Conservation (phyloP, 768 basidiomycete species). For the Suillus plorans region DNA sequence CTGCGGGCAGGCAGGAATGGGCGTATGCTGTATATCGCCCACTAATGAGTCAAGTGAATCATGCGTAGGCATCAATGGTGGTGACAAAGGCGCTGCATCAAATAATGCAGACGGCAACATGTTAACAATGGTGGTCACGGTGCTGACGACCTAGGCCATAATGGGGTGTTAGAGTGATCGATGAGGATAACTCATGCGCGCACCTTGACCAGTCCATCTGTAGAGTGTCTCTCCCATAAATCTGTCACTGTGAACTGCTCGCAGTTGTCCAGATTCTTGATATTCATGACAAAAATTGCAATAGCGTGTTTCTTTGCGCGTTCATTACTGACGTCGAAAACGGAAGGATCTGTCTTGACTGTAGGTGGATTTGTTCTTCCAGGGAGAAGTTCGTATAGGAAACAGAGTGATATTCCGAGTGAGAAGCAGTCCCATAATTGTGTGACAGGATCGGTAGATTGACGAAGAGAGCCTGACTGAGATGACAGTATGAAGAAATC, state of each 20-base stretch:
- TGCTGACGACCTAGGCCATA: conserved; percentile 72
- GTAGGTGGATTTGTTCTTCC: conserved; percentile 23
- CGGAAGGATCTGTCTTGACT: conserved; percentile 64
- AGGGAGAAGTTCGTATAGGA: conserved; percentile 91
- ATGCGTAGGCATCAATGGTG: conserved; percentile 52
- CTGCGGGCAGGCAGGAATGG: conserved; percentile 52
- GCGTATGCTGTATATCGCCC: conserved; percentile 39
- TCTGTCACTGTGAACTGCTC: conserved; percentile 91
- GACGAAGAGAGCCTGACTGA: conserved; percentile 55
- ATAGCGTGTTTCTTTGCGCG: conserved; percentile 89
- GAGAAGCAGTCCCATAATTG: conserved; percentile 95
- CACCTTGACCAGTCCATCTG: conserved; percentile 94
- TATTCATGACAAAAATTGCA: conserved; percentile 87
- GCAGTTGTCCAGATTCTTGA: conserved; percentile 67
- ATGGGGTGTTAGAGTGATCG: conserved; percentile 5
- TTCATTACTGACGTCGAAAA: conserved; percentile 71
- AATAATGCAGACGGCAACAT: conserved; percentile 70
- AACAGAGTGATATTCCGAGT: conserved; percentile 90
- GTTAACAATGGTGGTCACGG: conserved; percentile 83
- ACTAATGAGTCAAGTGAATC: conserved; percentile 60
- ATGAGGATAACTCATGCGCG: conserved; percentile 20
- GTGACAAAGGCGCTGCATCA: conserved; percentile 59
- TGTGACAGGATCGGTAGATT: conserved; percentile 88
- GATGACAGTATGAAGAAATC: conserved; percentile 66
- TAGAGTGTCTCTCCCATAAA: conserved; percentile 86